phyloP scores from a whole-genome alignment of 179 eudicot species.

The Beta corolliflora region DNA sequence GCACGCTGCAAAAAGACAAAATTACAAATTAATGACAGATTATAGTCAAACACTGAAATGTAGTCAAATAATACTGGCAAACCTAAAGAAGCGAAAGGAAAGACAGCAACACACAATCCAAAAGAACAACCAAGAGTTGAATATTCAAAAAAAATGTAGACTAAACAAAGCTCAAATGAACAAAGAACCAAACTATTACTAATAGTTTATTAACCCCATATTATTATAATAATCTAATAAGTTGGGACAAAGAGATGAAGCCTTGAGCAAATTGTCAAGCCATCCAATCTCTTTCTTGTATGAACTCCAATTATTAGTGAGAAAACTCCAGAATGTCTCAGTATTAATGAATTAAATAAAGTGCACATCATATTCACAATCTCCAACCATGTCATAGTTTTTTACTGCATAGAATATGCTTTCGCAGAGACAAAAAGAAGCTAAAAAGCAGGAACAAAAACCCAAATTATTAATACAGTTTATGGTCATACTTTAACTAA shows the following conservation, averaged over 20 bases:
- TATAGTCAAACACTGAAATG: background rate
- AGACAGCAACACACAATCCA: slow-evolving; percentile 10
- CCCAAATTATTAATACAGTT: background rate
- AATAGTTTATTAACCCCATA: background rate
- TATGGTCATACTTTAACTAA: background rate
- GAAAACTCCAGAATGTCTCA: slow-evolving; percentile 27
- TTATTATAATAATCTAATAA: slow-evolving; percentile 1
- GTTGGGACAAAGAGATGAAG: slow-evolving; percentile 10
- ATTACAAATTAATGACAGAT: slow-evolving; percentile 13
- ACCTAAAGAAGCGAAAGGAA: slow-evolving; percentile 9
- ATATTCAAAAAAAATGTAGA: background rate
- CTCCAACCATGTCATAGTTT: slow-evolving; percentile 7
- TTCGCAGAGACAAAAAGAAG: slow-evolving; percentile 8
- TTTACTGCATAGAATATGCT: background rate
- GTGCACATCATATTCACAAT: slow-evolving; percentile 14
- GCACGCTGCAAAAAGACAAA: slow-evolving; percentile 54
- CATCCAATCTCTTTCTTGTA: background rate
- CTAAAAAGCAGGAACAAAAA: background rate
- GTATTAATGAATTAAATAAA: background rate
- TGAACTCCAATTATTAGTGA: slow-evolving; percentile 10
- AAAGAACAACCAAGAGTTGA: background rate
- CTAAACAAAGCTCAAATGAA: background rate
- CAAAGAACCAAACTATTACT: background rate
- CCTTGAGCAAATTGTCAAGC: background rate
- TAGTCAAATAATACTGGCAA: slow-evolving; percentile 12